Percentiles rank a stretch among this genome's conserved stretches.
Conservation (phyloP, 495 filamentous ascomycete genomes). For the Clavariopsis aquatica region DNA sequence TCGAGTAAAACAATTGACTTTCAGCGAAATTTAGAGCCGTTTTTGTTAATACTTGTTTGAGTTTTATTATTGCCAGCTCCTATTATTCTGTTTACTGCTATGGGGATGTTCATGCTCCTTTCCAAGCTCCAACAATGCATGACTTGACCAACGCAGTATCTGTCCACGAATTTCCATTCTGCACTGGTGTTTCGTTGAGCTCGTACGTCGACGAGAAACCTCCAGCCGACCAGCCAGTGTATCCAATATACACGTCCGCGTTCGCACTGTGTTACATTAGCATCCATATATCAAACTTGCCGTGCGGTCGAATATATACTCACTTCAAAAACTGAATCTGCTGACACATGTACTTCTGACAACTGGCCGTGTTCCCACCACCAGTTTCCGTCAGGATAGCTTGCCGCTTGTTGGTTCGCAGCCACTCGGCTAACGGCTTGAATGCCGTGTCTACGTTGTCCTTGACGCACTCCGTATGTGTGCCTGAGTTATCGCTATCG, state of each 20-base stretch:
- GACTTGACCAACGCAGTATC: conserved; percentile 49
- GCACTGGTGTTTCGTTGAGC: conserved; percentile 50
- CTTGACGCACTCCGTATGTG: conserved; percentile 54
- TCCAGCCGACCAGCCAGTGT: conserved; percentile 56
- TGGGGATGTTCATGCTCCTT: background rate
- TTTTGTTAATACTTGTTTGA: background rate
- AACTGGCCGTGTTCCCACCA: conserved; percentile 52
- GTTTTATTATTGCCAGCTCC: background rate
- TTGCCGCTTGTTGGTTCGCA: conserved; percentile 53
- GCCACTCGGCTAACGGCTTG: conserved; percentile 49
- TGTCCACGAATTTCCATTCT: conserved; percentile 45
- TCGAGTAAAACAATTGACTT: background rate
- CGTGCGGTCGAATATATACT: background rate
- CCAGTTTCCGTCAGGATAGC: conserved; percentile 59
- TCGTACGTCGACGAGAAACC: conserved; percentile 52
- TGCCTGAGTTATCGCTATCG: conserved; percentile 59
- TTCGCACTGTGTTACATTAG: conserved; percentile 41
- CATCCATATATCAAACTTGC: background rate
- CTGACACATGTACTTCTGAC: conserved; percentile 49
- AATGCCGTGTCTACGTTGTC: conserved; percentile 55
- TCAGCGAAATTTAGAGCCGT: background rate
- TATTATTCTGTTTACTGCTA: background rate
- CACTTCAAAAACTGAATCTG: conserved; percentile 52
- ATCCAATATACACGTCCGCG: conserved; percentile 56
- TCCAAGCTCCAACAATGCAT: conserved; percentile 34